phyloP scores from a whole-genome alignment of 164 flowering plant genomes.

The Vitis rotundifolia region DNA sequence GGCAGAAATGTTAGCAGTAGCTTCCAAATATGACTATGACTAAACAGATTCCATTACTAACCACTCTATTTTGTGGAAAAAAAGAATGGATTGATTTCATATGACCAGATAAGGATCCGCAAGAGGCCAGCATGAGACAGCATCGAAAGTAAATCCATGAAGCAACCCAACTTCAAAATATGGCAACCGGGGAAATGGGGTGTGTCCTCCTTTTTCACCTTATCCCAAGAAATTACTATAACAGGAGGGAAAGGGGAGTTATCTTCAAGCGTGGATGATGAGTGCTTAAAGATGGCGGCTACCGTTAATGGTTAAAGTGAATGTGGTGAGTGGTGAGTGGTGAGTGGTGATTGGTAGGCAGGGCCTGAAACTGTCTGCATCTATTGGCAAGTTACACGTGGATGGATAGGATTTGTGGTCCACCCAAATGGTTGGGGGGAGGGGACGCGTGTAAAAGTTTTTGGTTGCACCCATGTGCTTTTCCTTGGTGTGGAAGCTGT shows the following conservation, averaged over 20 bases:
- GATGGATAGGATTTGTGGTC: conserved; percentile 28
- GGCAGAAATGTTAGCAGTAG: too few relatives aligned
- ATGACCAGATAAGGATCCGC: too few relatives aligned
- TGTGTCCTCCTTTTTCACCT: neutral
- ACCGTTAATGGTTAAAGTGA: neutral
- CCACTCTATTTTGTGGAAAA: too few relatives aligned
- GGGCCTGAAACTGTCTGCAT: neutral
- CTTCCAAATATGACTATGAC: too few relatives aligned
- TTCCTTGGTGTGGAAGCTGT: conserved; percentile 12
- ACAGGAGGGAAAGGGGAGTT: neutral
- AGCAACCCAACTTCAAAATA: neutral
- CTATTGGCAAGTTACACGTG: conserved; percentile 7
- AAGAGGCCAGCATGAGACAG: too few relatives aligned
- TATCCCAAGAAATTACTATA: neutral
- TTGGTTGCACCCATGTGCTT: conserved; percentile 34
- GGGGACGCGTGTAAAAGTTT: conserved; percentile 18
- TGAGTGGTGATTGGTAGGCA: conserved; percentile 12
- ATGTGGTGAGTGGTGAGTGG: neutral
- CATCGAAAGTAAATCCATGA: neutral
- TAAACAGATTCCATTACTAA: too few relatives aligned
- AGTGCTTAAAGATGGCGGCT: neutral
- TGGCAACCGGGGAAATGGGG: neutral
- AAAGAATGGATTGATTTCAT: too few relatives aligned
- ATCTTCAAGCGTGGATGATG: neutral
- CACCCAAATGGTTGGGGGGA: conserved; percentile 1